phyloP scores from a whole-genome alignment of 768 basidiomycete species.

The Auricularia heimuer region DNA sequence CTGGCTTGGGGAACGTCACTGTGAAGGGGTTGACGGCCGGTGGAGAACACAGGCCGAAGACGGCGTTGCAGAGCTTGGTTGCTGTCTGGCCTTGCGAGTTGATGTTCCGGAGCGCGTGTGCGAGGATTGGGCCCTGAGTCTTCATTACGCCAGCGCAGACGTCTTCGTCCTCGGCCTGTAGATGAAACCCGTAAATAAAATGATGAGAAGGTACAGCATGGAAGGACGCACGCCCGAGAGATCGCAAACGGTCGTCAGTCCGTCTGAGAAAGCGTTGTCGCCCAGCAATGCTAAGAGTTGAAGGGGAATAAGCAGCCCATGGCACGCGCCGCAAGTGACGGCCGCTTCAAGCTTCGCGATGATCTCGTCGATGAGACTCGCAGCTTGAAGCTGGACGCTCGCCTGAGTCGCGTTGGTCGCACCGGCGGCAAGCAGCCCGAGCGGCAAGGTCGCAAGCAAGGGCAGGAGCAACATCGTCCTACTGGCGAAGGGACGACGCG shows the following conservation, averaged over 20 bases:
- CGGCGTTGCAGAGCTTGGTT: constrained; percentile 43
- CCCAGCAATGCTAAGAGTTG: constrained; percentile 39
- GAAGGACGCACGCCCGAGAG: constrained; percentile 23
- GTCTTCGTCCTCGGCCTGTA: constrained; percentile 43
- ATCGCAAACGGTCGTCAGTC: constrained; percentile 38
- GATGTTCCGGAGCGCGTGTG: constrained; percentile 44
- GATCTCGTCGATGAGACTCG: constrained; percentile 19
- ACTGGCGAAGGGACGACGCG: too few species aligned
- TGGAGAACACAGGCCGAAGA: constrained; percentile 44
- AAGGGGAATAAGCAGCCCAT: constrained; percentile 38
- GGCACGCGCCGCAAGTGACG: constrained; percentile 41
- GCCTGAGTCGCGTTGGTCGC: too few species aligned
- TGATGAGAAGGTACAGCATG: not conserved
- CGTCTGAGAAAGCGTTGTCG: constrained; percentile 34
- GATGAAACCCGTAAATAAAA: not conserved
- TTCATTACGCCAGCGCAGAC: constrained; percentile 45
- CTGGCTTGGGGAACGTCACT: constrained; percentile 33
- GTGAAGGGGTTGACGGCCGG: constrained; percentile 35
- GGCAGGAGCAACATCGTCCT: too few species aligned
- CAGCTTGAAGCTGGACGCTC: not conserved
- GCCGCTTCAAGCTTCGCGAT: constrained; percentile 35
- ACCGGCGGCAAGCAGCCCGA: too few species aligned
- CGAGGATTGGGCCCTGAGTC: constrained; percentile 47
- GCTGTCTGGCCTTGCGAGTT: constrained; percentile 37
- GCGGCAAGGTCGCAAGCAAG: too few species aligned